Evolutionary conservation across 345 rosid genomes (phyloP).

Genomic region (Odontarrhena argentea): DNA sequence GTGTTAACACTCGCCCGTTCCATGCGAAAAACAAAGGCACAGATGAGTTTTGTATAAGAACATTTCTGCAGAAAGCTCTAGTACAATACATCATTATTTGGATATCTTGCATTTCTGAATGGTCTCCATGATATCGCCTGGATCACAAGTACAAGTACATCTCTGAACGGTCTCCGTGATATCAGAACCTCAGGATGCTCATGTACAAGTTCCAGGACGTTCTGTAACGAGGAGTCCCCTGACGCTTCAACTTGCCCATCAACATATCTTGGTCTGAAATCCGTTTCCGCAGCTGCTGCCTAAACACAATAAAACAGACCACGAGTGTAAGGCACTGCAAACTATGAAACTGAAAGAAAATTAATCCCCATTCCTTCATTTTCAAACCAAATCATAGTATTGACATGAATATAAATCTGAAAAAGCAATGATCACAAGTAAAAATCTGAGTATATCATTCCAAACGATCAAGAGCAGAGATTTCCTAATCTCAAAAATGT

Average conservation of each 20-base stretch:
- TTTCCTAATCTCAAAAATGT: neutral
- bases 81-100: conserved; percentile 76
- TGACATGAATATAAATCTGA: neutral
- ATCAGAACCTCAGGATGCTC: no score
- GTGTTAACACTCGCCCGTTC: conserved; percentile 93
- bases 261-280: conserved; percentile 75
- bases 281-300: conserved; percentile 78
- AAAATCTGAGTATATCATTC: neutral
- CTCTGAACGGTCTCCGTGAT: no score
- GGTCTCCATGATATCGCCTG: conserved; percentile 78
- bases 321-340: conserved; percentile 16
- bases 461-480: conserved; percentile 17
- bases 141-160: no score
- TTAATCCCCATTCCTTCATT: neutral
- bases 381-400: conserved; percentile 7
- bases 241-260: conserved; percentile 76
- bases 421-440: neutral
- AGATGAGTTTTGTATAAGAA: no score
- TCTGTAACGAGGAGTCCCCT: conserved; percentile 88
- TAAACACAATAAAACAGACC: conserved; percentile 36
- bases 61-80: conserved; percentile 96
- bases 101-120: conserved; percentile 81
- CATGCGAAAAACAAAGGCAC: no score
- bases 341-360: neutral
- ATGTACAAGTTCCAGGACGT: no score